Evolutionary conservation across 441 rosid species (phyloP).

Genomic region (Gossypium aridum): DNA sequence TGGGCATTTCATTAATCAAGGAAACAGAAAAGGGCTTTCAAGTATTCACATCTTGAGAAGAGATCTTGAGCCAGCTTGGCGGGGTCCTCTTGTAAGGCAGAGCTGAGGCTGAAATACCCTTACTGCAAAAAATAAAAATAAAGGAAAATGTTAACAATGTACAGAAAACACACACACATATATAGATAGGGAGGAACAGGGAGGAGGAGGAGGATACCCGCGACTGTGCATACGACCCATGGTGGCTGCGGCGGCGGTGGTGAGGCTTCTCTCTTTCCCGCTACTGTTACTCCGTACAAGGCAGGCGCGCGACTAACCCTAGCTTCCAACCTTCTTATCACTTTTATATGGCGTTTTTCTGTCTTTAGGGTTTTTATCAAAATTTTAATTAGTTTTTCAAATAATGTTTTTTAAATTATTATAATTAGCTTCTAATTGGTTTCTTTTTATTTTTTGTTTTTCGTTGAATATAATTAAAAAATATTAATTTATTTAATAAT

Average conservation of each 20-base stretch:
- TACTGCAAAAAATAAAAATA: constrained; percentile 23
- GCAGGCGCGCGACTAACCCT: background rate
- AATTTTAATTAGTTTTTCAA: no score
- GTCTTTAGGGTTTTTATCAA: background rate
- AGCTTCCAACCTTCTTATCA: background rate
- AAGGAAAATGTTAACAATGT: background rate
- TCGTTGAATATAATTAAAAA: no score
- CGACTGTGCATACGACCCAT: constrained; percentile 31
- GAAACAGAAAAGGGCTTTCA: background rate
- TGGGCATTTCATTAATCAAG: background rate
- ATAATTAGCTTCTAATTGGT: no score
- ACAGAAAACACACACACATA: background rate
- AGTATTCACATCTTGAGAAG: constrained; percentile 43
- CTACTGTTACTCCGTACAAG: background rate
- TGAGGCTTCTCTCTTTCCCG: background rate
- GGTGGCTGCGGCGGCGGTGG: constrained; percentile 3
- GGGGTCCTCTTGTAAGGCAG: constrained; percentile 56
- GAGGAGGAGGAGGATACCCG: constrained; percentile 15
- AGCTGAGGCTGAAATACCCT: constrained; percentile 69
- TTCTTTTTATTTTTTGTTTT: no score
- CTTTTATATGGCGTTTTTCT: background rate
- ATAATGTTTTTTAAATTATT: no score
- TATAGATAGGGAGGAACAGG: background rate
- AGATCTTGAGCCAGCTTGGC: constrained; percentile 61
- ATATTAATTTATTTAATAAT: no score